Evolutionary conservation across 2,329 filamentous ascomycete species (phyloP), one percentile per base, ranked within the genome.

Genomic region (Fusarium aywerte): DNA sequence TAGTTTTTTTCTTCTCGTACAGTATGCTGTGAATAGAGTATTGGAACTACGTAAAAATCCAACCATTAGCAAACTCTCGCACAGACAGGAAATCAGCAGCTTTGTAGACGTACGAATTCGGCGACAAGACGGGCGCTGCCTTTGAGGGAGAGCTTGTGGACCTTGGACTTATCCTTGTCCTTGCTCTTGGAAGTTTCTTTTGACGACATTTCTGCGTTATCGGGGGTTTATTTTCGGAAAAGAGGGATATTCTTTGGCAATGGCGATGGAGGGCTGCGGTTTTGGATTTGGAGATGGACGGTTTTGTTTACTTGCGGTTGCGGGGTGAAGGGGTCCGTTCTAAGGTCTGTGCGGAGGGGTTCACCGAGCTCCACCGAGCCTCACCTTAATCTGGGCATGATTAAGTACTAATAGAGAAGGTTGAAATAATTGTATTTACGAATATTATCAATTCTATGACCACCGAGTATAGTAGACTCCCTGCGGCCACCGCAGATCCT

Each of bases 21-120:
- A 99, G 84, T 60, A 99, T 98, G 1, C 94, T 96, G 76, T 99
- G 96, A 76, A 98, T 97, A 2, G 93, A 97, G 80, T 97, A 99
- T 84, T 99, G 93, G 76, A 99, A 99, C 88, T 92, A 73, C 9
- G 50, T 29, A 20, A 36, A 43, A 16, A 21, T 18, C 2, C 16
- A 13, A 43, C 25, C n/a, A 50, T 73, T 66, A 74, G 73, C 54
- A 47, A 52, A 15, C 29, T 16, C 13, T 56, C 50, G 20, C 42
- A 39, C 47, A 44, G 8, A 32, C 38, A 36, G 36, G 13, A 20
- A 27, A 44, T 50, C 7, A 16, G 27, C n/a, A 31, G 45, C 16
- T 36, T 21, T 36, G 23, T 89, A 78, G 23, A 85, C 91, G 78
- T 83, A 97, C 93, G 79, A 99, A 99, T 83, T 99, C 96, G 42